These are phyloP conservation scores for Arxiozyma bovina DNA, from an alignment of 1,139 yeast genomes.

Conservation along the genomic window DNA sequence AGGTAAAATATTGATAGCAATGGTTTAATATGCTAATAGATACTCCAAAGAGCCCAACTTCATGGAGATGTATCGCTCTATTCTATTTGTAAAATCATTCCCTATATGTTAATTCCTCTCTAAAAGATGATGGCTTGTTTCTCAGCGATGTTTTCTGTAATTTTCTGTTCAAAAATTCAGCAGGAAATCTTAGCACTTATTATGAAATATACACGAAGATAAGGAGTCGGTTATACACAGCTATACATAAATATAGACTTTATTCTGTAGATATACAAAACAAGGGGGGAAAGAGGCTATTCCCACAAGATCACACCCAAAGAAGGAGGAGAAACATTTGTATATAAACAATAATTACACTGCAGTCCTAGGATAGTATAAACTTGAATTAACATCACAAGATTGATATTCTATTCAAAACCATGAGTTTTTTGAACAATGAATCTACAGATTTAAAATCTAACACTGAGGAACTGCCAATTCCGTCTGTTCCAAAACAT, in stretches of 20 bases:
- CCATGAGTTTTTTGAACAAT: neutral
- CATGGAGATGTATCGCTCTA: neutral
- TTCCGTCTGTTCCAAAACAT: slow-evolving; percentile 13
- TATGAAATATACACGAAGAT: neutral
- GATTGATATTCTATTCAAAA: neutral
- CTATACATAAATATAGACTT: neutral
- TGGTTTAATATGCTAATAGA: neutral
- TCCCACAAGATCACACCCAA: neutral
- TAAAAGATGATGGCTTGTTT: no score
- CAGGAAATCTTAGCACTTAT: no score
- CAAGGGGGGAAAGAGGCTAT: neutral
- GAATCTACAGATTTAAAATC: neutral
- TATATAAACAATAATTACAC: no score
- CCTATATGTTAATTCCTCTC: no score
- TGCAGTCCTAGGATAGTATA: neutral
- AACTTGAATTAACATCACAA: neutral
- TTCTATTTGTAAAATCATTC: no score
- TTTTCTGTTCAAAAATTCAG: neutral
- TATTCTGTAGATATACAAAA: neutral
- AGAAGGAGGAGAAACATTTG: neutral
- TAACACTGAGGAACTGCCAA: neutral
- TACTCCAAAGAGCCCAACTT: neutral
- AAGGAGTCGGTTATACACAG: neutral
- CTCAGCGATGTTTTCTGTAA: neutral
- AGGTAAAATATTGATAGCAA: neutral